Percentiles rank a stretch among this genome's conserved stretches.
Evolutionary conservation across 106 monocot species (phyloP).

Genomic region (Dioscorea alata): DNA sequence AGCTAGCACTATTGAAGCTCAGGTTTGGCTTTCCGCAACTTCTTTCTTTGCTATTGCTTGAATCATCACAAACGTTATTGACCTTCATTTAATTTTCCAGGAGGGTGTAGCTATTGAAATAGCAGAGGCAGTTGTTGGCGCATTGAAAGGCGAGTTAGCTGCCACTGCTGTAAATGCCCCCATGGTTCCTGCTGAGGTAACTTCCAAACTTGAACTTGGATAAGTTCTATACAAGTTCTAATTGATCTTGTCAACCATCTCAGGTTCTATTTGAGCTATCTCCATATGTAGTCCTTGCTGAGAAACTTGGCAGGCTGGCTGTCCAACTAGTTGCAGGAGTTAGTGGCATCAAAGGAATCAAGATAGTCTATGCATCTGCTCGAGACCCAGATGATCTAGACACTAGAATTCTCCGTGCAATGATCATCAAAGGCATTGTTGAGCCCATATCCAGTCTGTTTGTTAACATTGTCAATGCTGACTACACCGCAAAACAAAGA

Average conservation of each 20-base stretch:
- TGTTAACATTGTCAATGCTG: constrained; percentile 83
- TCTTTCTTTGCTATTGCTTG: neutral
- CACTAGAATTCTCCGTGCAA: constrained; percentile 75
- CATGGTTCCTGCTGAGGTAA: constrained; percentile 84
- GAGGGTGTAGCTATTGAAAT: constrained; percentile 94
- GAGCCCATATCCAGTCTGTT: constrained; percentile 70
- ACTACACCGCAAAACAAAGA: constrained; percentile 67
- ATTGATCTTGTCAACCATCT: neutral
- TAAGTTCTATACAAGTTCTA: too few species aligned
- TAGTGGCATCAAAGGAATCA: constrained; percentile 62
- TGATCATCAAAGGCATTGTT: constrained; percentile 77
- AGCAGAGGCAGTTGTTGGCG: constrained; percentile 87
- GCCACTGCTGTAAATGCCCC: constrained; percentile 92
- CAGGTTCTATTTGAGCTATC: constrained; percentile 80
- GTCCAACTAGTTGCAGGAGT: constrained; percentile 75
- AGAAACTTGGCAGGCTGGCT: constrained; percentile 77
- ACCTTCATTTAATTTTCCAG: constrained; percentile 13
- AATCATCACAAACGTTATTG: too few species aligned
- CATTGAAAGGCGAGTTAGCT: constrained; percentile 75
- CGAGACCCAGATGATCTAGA: constrained; percentile 76
- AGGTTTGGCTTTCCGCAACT: constrained; percentile 33
- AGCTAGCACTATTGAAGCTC: constrained; percentile 79
- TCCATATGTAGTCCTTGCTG: constrained; percentile 70
- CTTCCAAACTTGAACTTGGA: too few species aligned
- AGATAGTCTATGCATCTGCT: constrained; percentile 66